Evolutionary conservation across 768 basidiomycete species (phyloP).

Genomic region (Psilocybe cyanescens): DNA sequence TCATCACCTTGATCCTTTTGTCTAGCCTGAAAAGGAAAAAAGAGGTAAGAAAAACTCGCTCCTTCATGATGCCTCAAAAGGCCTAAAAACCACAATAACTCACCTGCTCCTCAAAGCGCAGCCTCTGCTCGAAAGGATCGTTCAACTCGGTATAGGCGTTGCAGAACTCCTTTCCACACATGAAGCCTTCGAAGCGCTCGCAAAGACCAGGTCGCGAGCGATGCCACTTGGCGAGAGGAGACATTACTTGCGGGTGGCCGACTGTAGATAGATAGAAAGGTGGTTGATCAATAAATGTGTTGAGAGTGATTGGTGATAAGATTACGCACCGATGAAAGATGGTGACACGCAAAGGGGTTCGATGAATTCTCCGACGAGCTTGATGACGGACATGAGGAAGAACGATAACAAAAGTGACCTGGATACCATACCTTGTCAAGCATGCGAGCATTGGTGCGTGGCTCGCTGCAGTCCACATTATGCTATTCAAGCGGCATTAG

Average conservation of each 20-base stretch:
- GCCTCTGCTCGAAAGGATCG: conserved; percentile 95
- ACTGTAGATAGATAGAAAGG: conserved; percentile 44
- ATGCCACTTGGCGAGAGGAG: conserved; percentile 98
- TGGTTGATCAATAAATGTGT: background rate
- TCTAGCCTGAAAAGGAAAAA: conserved; percentile 48
- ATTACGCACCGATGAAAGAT: conserved; percentile 81
- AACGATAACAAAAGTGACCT: background rate
- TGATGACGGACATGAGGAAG: background rate
- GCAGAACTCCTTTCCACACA: conserved; percentile 98
- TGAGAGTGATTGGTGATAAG: background rate
- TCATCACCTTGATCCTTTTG: conserved; percentile 99
- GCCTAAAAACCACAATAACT: conserved; percentile 5
- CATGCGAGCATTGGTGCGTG: conserved; percentile 91
- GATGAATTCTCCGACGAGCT: conserved; percentile 98
- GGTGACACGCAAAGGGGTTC: conserved; percentile 97
- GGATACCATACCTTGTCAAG: conserved; percentile 79
- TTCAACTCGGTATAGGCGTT: conserved; percentile 99
- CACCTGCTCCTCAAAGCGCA: conserved; percentile 95
- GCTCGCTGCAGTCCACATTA: conserved; percentile 95
- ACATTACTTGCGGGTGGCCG: conserved; percentile 99
- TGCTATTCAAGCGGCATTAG: conserved; percentile 50
- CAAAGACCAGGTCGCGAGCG: conserved; percentile 96
- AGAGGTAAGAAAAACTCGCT: background rate
- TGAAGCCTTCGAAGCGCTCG: conserved; percentile 98
- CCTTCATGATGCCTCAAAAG: too few relatives aligned